phyloP scores from a whole-genome alignment of 148 eudicot genomes.

The Pouteria glomerata region DNA sequence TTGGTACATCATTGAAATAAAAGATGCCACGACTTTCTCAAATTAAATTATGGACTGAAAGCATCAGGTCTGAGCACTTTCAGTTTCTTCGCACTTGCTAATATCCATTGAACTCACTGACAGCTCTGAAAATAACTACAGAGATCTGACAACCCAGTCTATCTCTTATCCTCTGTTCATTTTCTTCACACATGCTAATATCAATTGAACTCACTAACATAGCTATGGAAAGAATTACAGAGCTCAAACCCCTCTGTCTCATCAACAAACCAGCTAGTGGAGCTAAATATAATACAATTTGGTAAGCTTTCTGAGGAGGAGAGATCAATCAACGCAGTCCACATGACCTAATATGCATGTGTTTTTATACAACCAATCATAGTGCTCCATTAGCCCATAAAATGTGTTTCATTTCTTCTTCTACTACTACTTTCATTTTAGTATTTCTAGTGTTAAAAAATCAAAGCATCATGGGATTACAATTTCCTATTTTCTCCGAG shows the following conservation, averaged over 20 bases:
- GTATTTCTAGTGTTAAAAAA: no score
- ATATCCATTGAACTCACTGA: no score
- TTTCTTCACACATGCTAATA: not conserved
- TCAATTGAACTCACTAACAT: not conserved
- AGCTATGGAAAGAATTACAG: not conserved
- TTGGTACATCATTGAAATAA: not conserved
- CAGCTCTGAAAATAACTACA: no score
- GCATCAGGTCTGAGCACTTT: not conserved
- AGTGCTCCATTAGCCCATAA: not conserved
- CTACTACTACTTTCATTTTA: no score
- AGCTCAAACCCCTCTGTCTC: not conserved
- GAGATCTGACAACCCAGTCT: no score
- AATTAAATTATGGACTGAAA: not conserved
- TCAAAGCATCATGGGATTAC: not conserved
- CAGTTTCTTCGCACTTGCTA: no score
- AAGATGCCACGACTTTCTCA: not conserved
- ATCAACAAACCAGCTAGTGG: not conserved
- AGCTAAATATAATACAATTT: not conserved
- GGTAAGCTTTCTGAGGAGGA: not conserved
- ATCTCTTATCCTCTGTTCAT: no score
- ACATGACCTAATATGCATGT: not conserved
- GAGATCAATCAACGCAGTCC: not conserved
- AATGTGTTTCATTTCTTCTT: not conserved
- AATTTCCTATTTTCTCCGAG: no score
- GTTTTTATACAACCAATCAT: not conserved